phyloP scores from a whole-genome alignment of 495 filamentous ascomycete genomes.

The Aspergillus mulundensis region DNA sequence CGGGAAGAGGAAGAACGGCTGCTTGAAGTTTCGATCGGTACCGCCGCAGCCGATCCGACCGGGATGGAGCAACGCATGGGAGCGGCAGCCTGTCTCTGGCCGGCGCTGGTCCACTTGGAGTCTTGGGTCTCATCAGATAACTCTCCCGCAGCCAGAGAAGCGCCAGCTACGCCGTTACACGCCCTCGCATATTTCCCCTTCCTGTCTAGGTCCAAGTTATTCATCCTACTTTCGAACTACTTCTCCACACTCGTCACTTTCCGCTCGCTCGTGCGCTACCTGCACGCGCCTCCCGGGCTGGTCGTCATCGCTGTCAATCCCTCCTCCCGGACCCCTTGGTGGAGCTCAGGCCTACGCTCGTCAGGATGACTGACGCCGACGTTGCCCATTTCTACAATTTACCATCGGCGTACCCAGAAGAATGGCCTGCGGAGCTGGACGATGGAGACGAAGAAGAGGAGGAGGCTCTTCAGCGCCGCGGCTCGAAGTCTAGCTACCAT shows the following conservation, averaged over 20 bases:
- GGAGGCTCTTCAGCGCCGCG: conserved; percentile 46
- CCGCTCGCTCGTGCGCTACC: conserved; percentile 4
- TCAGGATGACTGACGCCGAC: conserved; percentile 59
- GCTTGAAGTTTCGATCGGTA: conserved; percentile 31
- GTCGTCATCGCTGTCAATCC: background rate
- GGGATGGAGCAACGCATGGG: conserved; percentile 17
- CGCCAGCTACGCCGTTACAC: background rate
- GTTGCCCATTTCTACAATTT: conserved; percentile 90
- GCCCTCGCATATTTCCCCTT: background rate
- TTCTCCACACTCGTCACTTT: conserved; percentile 6
- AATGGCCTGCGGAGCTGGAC: conserved; percentile 83
- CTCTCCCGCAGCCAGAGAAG: background rate
- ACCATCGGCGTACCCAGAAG: conserved; percentile 68
- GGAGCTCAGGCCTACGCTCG: conserved; percentile 7
- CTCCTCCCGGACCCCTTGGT: background rate
- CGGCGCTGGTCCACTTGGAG: conserved; percentile 7
- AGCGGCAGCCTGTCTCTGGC: background rate
- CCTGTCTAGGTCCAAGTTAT: conserved; percentile 9
- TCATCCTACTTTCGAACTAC: background rate
- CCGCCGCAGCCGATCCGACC: conserved; percentile 38
- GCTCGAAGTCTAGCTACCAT: conserved; percentile 71
- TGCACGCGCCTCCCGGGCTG: conserved; percentile 14
- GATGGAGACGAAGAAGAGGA: conserved; percentile 70
- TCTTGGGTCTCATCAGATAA: conserved; percentile 8
- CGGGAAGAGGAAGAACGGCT: conserved; percentile 16